These are phyloP conservation scores for Acorus calamus DNA, from an alignment of 106 monocot species.

Conservation along the genomic window DNA sequence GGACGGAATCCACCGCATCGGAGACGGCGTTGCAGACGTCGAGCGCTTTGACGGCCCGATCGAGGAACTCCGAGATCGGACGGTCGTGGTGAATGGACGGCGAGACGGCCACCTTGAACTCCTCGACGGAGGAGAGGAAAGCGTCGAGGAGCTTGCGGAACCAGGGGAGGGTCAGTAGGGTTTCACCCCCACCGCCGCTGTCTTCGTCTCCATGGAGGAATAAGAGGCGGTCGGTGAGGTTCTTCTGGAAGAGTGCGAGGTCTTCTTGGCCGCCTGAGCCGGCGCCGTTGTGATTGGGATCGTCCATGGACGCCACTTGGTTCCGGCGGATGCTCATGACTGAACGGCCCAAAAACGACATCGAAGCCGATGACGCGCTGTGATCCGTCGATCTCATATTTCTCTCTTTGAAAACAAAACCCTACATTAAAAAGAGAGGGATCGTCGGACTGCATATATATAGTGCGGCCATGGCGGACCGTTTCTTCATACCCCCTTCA, in stretches of 20 bases:
- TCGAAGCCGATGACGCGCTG: slow-evolving; percentile 13
- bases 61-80: slow-evolving; percentile 35
- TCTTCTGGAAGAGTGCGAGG: slow-evolving; percentile 42
- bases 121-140: slow-evolving; percentile 16
- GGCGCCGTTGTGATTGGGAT: slow-evolving; percentile 6
- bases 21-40: slow-evolving; percentile 60
- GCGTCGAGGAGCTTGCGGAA: slow-evolving; percentile 50
- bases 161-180: slow-evolving; percentile 33
- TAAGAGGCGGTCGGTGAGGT: slow-evolving; percentile 40
- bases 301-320: slow-evolving; percentile 72
- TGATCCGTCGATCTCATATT: too few species aligned
- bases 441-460: too few species aligned
- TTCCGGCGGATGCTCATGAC: slow-evolving; percentile 45
- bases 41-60: slow-evolving; percentile 52
- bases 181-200: neutral
- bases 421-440: too few species aligned
- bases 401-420: too few species aligned
- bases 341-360: slow-evolving; percentile 26
- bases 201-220: slow-evolving; percentile 16
- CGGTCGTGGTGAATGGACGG: slow-evolving; percentile 16
- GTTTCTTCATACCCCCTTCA: too few species aligned
- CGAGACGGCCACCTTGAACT: slow-evolving; percentile 23
- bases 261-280: slow-evolving; percentile 17
- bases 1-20: slow-evolving; percentile 31
- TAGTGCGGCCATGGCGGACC: too few species aligned